Evolutionary conservation across 1,139 yeast species (phyloP).

Genomic region (Zygoascus meyerae): DNA sequence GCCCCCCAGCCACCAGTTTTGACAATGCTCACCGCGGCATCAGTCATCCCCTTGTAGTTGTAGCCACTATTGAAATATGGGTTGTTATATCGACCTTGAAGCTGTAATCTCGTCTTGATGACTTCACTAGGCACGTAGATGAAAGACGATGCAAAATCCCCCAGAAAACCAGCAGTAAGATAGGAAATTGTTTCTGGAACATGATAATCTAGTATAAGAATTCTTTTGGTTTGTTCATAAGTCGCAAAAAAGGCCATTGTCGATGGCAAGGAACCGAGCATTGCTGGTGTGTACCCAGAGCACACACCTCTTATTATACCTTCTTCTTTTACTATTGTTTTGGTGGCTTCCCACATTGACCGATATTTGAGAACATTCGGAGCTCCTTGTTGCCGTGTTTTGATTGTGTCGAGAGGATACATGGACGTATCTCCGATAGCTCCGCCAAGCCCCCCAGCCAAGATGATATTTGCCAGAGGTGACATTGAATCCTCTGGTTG

Average conservation of each 20-base stretch:
- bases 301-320: slow-evolving; percentile 81
- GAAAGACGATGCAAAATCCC: slow-evolving; percentile 86
- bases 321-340: slow-evolving; percentile 69
- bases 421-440: slow-evolving; percentile 85
- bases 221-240: slow-evolving; percentile 74
- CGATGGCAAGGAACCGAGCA: slow-evolving; percentile 80
- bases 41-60: slow-evolving; percentile 61
- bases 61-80: slow-evolving; percentile 77
- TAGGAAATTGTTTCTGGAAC: slow-evolving; percentile 76
- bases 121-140: slow-evolving; percentile 97
- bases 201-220: slow-evolving; percentile 54
- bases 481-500: neutral
- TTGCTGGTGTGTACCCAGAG: slow-evolving; percentile 89
- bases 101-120: slow-evolving; percentile 83
- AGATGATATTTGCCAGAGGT: slow-evolving; percentile 19
- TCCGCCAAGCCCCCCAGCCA: slow-evolving; percentile 94
- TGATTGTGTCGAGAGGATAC: slow-evolving; percentile 96
- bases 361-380: slow-evolving; percentile 61
- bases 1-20: slow-evolving; percentile 68
- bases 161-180: slow-evolving; percentile 79
- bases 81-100: slow-evolving; percentile 84
- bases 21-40: slow-evolving; percentile 63
- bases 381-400: slow-evolving; percentile 94
- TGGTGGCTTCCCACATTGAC: slow-evolving; percentile 63
- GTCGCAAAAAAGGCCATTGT: slow-evolving; percentile 90